Percentiles rank a stretch among this genome's conserved stretches.
These are phyloP conservation scores for Gillenia trifoliata DNA, from an alignment of 306 rosid species.

Conservation along the genomic window DNA sequence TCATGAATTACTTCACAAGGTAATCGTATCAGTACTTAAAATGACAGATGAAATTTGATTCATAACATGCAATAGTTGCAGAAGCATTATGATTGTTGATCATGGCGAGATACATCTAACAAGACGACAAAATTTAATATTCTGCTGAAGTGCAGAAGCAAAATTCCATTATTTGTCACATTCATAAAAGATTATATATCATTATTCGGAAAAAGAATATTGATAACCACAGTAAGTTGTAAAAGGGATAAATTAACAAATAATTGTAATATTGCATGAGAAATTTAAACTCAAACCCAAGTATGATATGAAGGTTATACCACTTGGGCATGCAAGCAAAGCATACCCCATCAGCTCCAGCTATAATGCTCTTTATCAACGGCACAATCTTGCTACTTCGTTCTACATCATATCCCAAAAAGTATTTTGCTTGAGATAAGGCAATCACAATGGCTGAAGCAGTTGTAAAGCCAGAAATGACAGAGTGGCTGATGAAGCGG, in stretches of 20 bases:
- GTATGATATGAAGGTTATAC: slow-evolving; percentile 22
- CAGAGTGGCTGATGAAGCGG: slow-evolving; percentile 97
- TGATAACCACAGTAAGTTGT: background rate
- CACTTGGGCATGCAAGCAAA: slow-evolving; percentile 20
- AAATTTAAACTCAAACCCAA: slow-evolving; percentile 7
- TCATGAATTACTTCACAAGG: background rate
- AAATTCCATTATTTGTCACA: background rate
- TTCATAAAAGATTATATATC: background rate
- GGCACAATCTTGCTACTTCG: slow-evolving; percentile 90
- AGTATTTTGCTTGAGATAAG: slow-evolving; percentile 86
- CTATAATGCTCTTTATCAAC: slow-evolving; percentile 73
- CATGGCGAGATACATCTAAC: background rate
- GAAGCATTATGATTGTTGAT: background rate
- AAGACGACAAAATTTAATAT: background rate
- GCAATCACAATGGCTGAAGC: slow-evolving; percentile 97
- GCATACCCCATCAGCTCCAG: slow-evolving; percentile 86
- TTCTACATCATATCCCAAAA: slow-evolving; percentile 72
- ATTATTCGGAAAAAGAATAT: background rate
- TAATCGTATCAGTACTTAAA: background rate
- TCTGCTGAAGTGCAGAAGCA: background rate
- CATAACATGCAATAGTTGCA: background rate
- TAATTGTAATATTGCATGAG: background rate
- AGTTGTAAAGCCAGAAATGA: slow-evolving; percentile 95
- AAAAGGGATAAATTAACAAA: background rate
- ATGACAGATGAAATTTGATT: background rate